Evolutionary conservation across 805 yeast genomes (phyloP), one percentile per base, ranked within the genome.

Genomic region (Kodamaea neixiangensis): DNA sequence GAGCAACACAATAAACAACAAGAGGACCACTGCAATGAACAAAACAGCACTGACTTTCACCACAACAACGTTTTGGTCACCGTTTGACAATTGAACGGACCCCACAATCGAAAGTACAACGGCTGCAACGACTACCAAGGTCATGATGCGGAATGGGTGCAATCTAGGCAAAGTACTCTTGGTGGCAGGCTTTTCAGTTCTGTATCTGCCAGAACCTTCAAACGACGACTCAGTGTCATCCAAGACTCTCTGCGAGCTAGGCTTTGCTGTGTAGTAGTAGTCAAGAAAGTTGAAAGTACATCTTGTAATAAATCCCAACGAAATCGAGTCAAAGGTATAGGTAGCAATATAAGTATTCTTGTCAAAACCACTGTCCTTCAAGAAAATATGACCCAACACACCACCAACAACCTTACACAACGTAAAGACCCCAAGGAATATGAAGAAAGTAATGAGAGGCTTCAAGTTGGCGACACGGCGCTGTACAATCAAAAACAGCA

Each of bases 381-480:
- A 19, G 15, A 44, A 25, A n/a, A 48, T 33, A 14, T 35, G 38
- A 29, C 51, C 31, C 25, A 44, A 15, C 19, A 44, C 33, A 9
- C 51, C 51, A 3, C 51, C 51, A 10, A 29, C 41, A 38, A 38
- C 17, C 41, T 48, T 48, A 37, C 48, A 45, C 13, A 21, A 18
- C 11, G 48, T 14, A 18, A 45, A 45, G 1, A 45, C 19, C 3
- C 15, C 21, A 3, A 37, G n/a, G 25, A 15, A 22, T 5, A 37
- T 15, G 35, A 53, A 29, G 38, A 49, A 53, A 5, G 52, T 49
- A 31, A 47, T 22, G 10, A 43, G n/a, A 15, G 55, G 14, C 33
- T 40, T 53, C 41, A 44, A 39, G 13, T 34, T 47, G 11, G 21
- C 34, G 11, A 40, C 44, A 4, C 15, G 40, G 2, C 37, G 40